A percentile compares a stretch with the other conserved stretches of the same genome.
These are phyloP conservation scores for Cordia subcordata DNA, from an alignment of 257 asterid species.

Conservation along the genomic window DNA sequence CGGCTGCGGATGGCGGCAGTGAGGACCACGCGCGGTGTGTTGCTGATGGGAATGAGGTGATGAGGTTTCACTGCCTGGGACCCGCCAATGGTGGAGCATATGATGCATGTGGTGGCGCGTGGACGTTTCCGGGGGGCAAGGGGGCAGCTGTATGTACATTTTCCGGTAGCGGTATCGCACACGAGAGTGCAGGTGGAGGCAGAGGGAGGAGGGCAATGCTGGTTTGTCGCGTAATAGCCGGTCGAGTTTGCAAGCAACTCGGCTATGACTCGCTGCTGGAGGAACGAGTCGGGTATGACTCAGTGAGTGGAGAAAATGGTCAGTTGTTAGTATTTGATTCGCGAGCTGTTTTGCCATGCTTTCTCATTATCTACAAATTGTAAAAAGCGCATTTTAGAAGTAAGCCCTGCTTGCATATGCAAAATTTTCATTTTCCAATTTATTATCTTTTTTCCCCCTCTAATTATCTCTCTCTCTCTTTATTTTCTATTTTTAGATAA, in stretches of 20 bases:
- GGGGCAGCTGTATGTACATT: conserved; percentile 59
- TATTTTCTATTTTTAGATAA: too few relatives aligned
- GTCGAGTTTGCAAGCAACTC: conserved; percentile 34
- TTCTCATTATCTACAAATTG: conserved; percentile 47
- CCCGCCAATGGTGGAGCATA: conserved; percentile 56
- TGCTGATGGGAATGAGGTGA: conserved; percentile 94
- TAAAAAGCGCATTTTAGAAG: conserved; percentile 25
- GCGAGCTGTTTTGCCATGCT: conserved; percentile 86
- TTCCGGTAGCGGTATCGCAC: conserved; percentile 74
- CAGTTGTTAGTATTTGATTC: conserved; percentile 75
- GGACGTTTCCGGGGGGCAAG: conserved; percentile 47
- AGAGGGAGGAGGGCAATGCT: conserved; percentile 78
- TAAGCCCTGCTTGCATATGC: not conserved
- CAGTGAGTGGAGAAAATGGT: conserved; percentile 64
- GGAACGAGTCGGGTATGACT: conserved; percentile 57
- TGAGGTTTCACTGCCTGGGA: conserved; percentile 83
- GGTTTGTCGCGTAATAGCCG: conserved; percentile 85
- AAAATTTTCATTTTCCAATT: too few relatives aligned
- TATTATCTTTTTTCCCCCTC: too few relatives aligned
- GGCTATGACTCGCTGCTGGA: conserved; percentile 24
- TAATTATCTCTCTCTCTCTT: too few relatives aligned
- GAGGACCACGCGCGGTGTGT: conserved; percentile 82
- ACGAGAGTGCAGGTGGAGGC: conserved; percentile 81
- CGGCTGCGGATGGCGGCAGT: conserved; percentile 29
- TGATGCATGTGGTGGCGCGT: conserved; percentile 48